Base-by-base conservation (phyloP, 305 asterid species). In the Rubia peregrina region DNA sequence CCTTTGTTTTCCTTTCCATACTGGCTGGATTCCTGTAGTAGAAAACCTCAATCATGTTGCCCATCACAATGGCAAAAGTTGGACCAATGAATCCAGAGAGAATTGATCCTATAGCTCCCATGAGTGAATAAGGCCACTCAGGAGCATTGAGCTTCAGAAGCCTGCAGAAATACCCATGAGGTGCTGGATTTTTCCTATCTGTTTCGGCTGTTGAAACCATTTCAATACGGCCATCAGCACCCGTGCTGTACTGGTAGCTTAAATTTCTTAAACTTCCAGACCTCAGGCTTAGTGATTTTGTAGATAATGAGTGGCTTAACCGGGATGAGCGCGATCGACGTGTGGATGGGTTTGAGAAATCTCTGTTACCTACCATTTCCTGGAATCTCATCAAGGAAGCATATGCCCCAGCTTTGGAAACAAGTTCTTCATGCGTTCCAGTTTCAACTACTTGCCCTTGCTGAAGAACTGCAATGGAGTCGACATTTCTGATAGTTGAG, bases 21-120 rank as follows among this genome's bases (percentile, higher is more conserved):
- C 78, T 88, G 7, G 87, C 87, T 0, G 93, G 87, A 69, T 88
- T 88, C 55, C 33, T 78, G 76, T 89, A 94, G 81, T 91, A 94
- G 87, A 94, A 94, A 41, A 91, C 99, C 85, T 94, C 99, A 24
- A 94, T 90, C 99, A 94, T 91, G 73, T 90, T 88, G 71, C 99
- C 88, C 99, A 95, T 92, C 65, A 95, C 98, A 46, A 95, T 90
- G 42, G 98, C 98, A 71, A 95, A 95, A 3, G 91, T 92, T 9
- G 99, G 99, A 44, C 99, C 95, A 5, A 95, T 80, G 62, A 74
- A 79, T 48, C 77, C 83, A 0, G 98, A 89, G 62, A 93, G 96
- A 61, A 93, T 65, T 1, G 98, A 93, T 33, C 99, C 98, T 33
- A 88, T 69, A 0, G 99, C 99, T 53, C 98, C 99, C 96, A 87